Evolutionary conservation across 202 grass and related monocot genomes (phyloP).

Genomic region (Carex sylvatica): DNA sequence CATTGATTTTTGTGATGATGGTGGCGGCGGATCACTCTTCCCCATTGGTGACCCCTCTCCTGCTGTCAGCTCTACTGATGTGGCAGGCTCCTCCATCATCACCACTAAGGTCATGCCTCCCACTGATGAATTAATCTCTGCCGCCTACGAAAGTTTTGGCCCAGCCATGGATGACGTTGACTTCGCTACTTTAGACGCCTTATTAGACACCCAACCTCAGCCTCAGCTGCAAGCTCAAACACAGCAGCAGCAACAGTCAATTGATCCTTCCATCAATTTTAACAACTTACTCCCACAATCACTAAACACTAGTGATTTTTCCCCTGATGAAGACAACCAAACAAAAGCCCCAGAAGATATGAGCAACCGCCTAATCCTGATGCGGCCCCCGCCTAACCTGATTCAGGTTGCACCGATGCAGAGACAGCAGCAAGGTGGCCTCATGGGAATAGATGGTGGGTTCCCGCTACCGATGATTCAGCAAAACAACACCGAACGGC

Average conservation of each 20-base stretch:
- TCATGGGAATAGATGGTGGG: neutral
- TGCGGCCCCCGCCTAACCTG: constrained; percentile 26
- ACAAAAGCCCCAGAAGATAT: constrained; percentile 32
- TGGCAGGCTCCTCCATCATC: constrained; percentile 40
- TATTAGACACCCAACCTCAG: constrained; percentile 34
- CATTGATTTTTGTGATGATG: constrained; percentile 71
- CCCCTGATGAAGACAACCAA: constrained; percentile 38
- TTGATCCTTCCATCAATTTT: constrained; percentile 30
- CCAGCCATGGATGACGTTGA: constrained; percentile 49
- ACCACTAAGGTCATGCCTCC: constrained; percentile 41
- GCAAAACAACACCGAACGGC: neutral
- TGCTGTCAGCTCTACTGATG: constrained; percentile 41
- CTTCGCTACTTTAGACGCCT: constrained; percentile 37
- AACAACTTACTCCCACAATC: constrained; percentile 33
- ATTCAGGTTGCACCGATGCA: constrained; percentile 25
- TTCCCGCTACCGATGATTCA: constrained; percentile 7
- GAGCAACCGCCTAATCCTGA: constrained; percentile 34
- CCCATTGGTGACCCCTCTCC: constrained; percentile 29
- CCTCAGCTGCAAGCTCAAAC: constrained; percentile 18
- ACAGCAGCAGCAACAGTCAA: constrained; percentile 26
- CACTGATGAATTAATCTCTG: constrained; percentile 7
- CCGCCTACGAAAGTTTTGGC: constrained; percentile 49
- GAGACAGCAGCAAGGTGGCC: neutral
- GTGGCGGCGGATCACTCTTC: constrained; percentile 51
- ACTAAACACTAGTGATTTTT: constrained; percentile 2